phyloP scores from a whole-genome alignment of 345 rosid species.

The Brassica napus region Da-Ae NC_063442.1:5850501-5851000 shows the following conservation, averaged over 20 bases:
- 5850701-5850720: slow-evolving; percentile 62
- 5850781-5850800: slow-evolving; percentile 31
- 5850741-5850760: slow-evolving; percentile 33
- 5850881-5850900: slow-evolving; percentile 53
- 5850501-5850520: neutral
- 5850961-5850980: slow-evolving; percentile 51
- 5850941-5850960: slow-evolving; percentile 69
- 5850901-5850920: slow-evolving; percentile 75
- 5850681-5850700: slow-evolving; percentile 64
- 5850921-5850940: slow-evolving; percentile 73
- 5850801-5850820: slow-evolving; percentile 28
- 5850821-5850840: slow-evolving; percentile 40
- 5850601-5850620: neutral
- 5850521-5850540: neutral
- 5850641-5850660: slow-evolving; percentile 26
- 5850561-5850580: slow-evolving; percentile 14
- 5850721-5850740: slow-evolving; percentile 13
- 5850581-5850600: neutral
- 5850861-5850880: slow-evolving; percentile 32
- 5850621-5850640: slow-evolving; percentile 17
- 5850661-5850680: slow-evolving; percentile 45
- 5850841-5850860: slow-evolving; percentile 31
- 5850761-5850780: slow-evolving; percentile 33
- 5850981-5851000: slow-evolving; percentile 48
- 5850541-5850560: slow-evolving; percentile 35